phyloP scores from a whole-genome alignment of 2,329 filamentous ascomycete genomes.

The Penicillium freii region DNA sequence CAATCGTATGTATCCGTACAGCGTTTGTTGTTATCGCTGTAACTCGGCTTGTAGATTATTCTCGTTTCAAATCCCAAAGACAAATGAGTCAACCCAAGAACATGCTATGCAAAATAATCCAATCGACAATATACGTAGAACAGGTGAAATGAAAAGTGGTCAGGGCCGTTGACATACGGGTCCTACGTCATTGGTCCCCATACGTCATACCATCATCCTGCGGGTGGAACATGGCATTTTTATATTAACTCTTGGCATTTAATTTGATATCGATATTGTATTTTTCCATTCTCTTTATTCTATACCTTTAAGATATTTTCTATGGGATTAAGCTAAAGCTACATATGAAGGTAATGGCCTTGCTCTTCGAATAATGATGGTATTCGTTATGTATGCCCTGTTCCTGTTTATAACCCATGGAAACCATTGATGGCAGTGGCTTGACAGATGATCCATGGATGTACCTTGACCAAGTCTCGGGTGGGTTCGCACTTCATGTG shows the following conservation, averaged over 20 bases:
- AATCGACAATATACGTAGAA: background rate
- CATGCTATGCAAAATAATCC: background rate
- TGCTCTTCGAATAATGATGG: no score
- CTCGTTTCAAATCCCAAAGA: background rate
- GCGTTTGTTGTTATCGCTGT: background rate
- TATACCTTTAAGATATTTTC: background rate
- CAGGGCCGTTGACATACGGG: slow-evolving; percentile 6
- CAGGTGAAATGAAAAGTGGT: background rate
- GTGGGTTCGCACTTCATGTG: no score
- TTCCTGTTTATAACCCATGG: background rate
- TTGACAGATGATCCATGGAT: no score
- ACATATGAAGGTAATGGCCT: no score
- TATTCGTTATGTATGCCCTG: background rate
- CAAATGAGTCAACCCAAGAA: background rate
- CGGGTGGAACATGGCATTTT: slow-evolving; percentile 6
- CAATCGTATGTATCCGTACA: background rate
- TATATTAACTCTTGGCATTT: slow-evolving; percentile 8
- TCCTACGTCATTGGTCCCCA: slow-evolving; percentile 7
- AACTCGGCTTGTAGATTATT: background rate
- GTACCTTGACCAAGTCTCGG: background rate
- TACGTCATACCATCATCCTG: slow-evolving; percentile 18
- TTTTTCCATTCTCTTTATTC: background rate
- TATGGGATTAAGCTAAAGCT: no score
- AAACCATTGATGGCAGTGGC: background rate
- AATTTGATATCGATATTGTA: background rate